These are phyloP conservation scores for Aspergillus ibericus DNA, from an alignment of 2,329 filamentous ascomycete genomes.

Conservation along the genomic window DNA sequence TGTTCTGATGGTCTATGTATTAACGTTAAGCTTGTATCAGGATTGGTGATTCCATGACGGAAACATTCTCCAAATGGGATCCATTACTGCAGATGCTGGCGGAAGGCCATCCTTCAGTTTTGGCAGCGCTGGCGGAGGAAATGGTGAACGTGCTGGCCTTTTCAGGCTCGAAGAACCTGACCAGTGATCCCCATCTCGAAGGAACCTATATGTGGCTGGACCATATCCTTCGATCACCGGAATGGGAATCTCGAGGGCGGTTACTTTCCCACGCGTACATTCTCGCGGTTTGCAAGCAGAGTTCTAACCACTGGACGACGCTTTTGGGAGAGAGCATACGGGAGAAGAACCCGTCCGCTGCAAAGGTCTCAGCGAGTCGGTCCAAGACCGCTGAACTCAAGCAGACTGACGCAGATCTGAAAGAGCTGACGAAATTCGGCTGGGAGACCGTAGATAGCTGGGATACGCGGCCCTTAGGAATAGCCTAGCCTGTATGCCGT, in stretches of 20 bases:
- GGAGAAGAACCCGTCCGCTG: slow-evolving; percentile 2
- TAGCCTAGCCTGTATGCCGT: slow-evolving; percentile 20
- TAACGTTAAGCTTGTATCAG: slow-evolving; percentile 14
- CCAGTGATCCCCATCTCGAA: slow-evolving; percentile 39
- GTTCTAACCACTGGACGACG: slow-evolving; percentile 34
- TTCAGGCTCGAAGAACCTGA: slow-evolving; percentile 16
- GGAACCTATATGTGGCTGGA: slow-evolving; percentile 51
- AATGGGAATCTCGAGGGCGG: slow-evolving; percentile 36
- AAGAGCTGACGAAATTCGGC: slow-evolving; percentile 27
- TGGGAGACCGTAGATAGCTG: slow-evolving; percentile 32
- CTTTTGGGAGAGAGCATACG: slow-evolving; percentile 22
- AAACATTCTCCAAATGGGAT: slow-evolving; percentile 37
- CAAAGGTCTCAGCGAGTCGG: background rate
- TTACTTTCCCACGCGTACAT: slow-evolving; percentile 36
- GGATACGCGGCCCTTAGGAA: slow-evolving; percentile 36
- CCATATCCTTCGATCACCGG: slow-evolving; percentile 45
- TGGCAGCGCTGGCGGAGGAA: slow-evolving; percentile 39
- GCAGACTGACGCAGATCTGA: slow-evolving; percentile 13
- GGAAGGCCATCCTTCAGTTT: slow-evolving; percentile 35
- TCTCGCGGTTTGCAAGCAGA: slow-evolving; percentile 32
- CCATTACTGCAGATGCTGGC: slow-evolving; percentile 38
- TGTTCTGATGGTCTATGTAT: background rate
- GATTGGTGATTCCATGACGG: slow-evolving; percentile 29
- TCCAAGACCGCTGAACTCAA: background rate
- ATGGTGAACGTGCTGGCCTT: slow-evolving; percentile 40